Base-by-base conservation (phyloP, 129 eudicot genomes). In the Smallanthus sonchifolius region DNA sequence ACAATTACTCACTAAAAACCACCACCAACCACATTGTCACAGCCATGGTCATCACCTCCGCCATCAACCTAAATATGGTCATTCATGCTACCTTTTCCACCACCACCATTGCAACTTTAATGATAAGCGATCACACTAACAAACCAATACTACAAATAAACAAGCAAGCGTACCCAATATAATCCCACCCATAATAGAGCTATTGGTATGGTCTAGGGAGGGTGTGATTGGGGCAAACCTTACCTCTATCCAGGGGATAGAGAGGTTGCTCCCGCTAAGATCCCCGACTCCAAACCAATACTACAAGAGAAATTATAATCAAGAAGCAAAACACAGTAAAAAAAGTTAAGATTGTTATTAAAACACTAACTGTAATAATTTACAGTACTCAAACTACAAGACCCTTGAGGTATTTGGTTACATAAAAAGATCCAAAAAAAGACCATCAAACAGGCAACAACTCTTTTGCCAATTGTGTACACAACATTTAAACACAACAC, bases 301-400 rank as follows among this genome's bases (percentile, higher is more conserved):
- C 4, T 9, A 59, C 16, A 55, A 59, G 17, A 65, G 70, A 69
- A 62, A 59, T 60, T 63, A 52, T 24, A 69, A 49, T 66, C 9
- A 39, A 71, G 73, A 55, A 28, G 35, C 63, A 52, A 63, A 75
- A 39, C 57, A 72, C 4, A 68, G 49, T 34, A 56, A 48, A 83
- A 83, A 73, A 76, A 57, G 89, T 80, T 82, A 76, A 87, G 82
- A 85, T 77, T 87, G 85, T 82, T 85, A 78, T 85, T 87, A 55
- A 80, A 84, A 77, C 82, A 87, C 81, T 84, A 81, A 86, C 85
- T 82, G 89, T 84, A 80, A 79, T 85, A 85, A 81, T 87, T 80
- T 85, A 87, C 89, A 83, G 84, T 69, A 75, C 87, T 80, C 85
- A 72, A 83, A 73, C 93, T 85, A 87, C 87, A 83, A 77, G 84